Conservation (phyloP, 192 early-diverging fungal species). For the Entomortierella beljakovae region DNA sequence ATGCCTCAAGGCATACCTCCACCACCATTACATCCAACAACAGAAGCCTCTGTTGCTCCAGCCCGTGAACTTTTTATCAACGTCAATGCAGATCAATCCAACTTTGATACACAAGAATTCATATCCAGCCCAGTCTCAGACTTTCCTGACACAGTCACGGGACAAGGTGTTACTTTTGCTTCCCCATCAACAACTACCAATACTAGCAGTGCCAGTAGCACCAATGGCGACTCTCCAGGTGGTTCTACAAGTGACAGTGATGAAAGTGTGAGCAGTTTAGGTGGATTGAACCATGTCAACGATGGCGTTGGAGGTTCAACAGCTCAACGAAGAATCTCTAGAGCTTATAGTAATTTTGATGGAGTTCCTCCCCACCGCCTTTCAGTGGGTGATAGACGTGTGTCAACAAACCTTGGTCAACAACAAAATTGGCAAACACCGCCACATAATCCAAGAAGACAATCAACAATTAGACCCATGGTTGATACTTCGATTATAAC, state of each 20-base stretch:
- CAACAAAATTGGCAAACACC: conserved; percentile 3
- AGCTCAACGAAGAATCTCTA: conserved; percentile 34
- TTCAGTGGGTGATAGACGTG: background rate
- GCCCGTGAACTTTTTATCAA: background rate
- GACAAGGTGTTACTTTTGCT: background rate
- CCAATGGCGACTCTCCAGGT: background rate
- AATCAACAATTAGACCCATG: background rate
- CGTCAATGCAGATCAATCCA: background rate
- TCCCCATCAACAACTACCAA: background rate
- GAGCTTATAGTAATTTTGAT: conserved; percentile 13
- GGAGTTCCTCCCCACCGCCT: background rate
- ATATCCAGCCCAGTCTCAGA: background rate
- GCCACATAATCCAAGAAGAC: background rate
- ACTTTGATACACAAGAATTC: background rate
- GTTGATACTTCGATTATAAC: background rate
- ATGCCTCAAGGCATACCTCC: conserved; percentile 12
- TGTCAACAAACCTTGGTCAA: background rate
- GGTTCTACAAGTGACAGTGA: conserved; percentile 23
- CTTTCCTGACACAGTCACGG: background rate
- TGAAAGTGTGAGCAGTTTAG: conserved; percentile 34
- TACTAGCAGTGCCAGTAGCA: conserved; percentile 17
- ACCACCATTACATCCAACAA: background rate
- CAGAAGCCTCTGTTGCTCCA: background rate
- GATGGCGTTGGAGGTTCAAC: conserved; percentile 39
- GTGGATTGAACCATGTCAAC: conserved; percentile 50